Base-by-base conservation (phyloP, 208 protist species). In the Leishmania aethiopica region DNA sequence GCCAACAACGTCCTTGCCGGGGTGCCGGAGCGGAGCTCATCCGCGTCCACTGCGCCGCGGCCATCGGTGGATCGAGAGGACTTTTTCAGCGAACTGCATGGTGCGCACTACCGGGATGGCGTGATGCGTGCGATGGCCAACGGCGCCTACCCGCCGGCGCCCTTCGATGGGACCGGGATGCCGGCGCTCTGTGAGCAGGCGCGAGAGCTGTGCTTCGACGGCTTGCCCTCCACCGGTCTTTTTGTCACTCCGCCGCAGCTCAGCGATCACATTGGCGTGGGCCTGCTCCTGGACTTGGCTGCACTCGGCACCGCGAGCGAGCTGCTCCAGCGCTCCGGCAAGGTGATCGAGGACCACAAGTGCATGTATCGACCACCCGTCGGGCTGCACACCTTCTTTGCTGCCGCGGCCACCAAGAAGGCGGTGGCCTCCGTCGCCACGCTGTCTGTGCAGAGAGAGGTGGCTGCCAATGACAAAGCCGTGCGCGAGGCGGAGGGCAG, bases 211-310 rank as follows among this genome's bases (percentile, higher is more conserved):
- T 85, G 81, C 49, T 95, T 92, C 74, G 87, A 82, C 42, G 93
- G 90, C 0, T 87, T 95, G 19, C 93, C 92, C 28, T 91, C 92
- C 17, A 97, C 95, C 0, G 96, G 96, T 0, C 78, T 98, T 7
- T 93, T 97, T 75, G 88, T 97, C 66, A 97, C 96, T 0, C 93
- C 95, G 7, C 96, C 96, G 19, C 93, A 98, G 82, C 92, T 96
- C 78, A 97, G 94, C 82, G 96, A 98, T 81, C 96, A 98, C 86
- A 92, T 95, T 75, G 94, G 93, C 10, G 93, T 98, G 1, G 89
- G 89, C 71, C 77, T 94, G 60, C 81, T 86, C 42, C 88, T 95
- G 55, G 47, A 87, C 32, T 77, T 86, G 32, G 49, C 35, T 25
- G 72, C 72, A 32, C 49, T 79, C 28, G 75, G 77, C 13, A 64